A percentile compares a stretch with the other conserved stretches of the same genome.
phyloP scores from a whole-genome alignment of 1,284 basidiomycete genomes.

The Spongispora temasekensis region DNA sequence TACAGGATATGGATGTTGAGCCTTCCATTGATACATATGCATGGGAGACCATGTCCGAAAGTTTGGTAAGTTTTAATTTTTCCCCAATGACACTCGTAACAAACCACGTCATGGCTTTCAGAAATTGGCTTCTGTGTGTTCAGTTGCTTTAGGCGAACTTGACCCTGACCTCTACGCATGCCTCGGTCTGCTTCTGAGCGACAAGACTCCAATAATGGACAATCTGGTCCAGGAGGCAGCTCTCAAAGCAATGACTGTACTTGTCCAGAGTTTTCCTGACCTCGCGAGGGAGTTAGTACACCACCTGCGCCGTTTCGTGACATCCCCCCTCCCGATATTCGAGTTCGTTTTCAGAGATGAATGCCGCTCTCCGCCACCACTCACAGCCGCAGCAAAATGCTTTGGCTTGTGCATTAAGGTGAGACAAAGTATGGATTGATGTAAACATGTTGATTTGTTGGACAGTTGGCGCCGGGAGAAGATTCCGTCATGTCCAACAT shows the following conservation, averaged over 20 bases:
- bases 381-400: constrained; percentile 86
- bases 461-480: constrained; percentile 80
- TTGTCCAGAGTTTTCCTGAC: constrained; percentile 85
- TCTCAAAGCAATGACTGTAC: constrained; percentile 75
- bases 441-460: constrained; percentile 2
- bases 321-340: constrained; percentile 85
- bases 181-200: constrained; percentile 78
- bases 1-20: constrained; percentile 77
- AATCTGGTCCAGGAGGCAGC: constrained; percentile 85
- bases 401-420: constrained; percentile 89
- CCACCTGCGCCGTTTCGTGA: constrained; percentile 87
- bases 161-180: constrained; percentile 73
- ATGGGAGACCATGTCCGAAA: constrained; percentile 86
- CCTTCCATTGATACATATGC: constrained; percentile 81
- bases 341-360: constrained; percentile 82
- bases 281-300: constrained; percentile 77
- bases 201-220: constrained; percentile 79
- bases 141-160: constrained; percentile 69
- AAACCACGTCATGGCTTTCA: constrained; percentile 35
- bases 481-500: constrained; percentile 94
- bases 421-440: constrained; percentile 14
- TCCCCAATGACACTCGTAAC: not conserved
- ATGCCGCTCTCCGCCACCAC: constrained; percentile 70
- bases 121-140: constrained; percentile 89
- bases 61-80: constrained; percentile 51